These are phyloP conservation scores for Stemphylium lycopersici DNA, from an alignment of 2,329 filamentous ascomycete species.

Conservation along the genomic window DNA sequence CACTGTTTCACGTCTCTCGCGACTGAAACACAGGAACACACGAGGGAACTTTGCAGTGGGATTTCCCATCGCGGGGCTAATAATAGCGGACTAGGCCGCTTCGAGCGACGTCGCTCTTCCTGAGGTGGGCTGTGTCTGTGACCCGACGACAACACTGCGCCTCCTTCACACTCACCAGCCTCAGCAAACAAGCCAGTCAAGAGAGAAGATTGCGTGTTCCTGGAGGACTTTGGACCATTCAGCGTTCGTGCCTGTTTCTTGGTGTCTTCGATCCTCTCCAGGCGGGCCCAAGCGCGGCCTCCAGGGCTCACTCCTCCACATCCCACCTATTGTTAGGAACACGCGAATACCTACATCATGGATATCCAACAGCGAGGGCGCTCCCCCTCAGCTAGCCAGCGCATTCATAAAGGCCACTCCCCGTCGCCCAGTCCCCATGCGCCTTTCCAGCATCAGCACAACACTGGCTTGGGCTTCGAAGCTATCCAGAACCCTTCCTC, in stretches of 20 bases:
- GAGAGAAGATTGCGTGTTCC: slow-evolving; percentile 25
- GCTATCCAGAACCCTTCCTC: slow-evolving; percentile 52
- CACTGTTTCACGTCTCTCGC: slow-evolving; percentile 24
- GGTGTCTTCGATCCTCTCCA: slow-evolving; percentile 12
- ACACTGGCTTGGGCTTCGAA: slow-evolving; percentile 57
- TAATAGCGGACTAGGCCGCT: slow-evolving; percentile 17
- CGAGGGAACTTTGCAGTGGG: slow-evolving; percentile 15
- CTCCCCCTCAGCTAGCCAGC: slow-evolving; percentile 65
- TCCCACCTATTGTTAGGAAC: slow-evolving; percentile 39
- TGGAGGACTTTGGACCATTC: slow-evolving; percentile 31
- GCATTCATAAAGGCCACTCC: slow-evolving; percentile 70
- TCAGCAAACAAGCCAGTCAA: slow-evolving; percentile 26
- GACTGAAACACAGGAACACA: slow-evolving; percentile 32
- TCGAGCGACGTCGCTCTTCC: slow-evolving; percentile 19
- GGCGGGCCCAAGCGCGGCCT: slow-evolving; percentile 29
- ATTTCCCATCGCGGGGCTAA: slow-evolving; percentile 14
- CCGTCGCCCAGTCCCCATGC: slow-evolving; percentile 67
- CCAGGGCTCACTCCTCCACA: slow-evolving; percentile 20
- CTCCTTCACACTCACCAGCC: slow-evolving; percentile 38
- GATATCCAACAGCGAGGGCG: slow-evolving; percentile 61
- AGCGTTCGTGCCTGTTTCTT: slow-evolving; percentile 18
- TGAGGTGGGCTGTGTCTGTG: slow-evolving; percentile 18
- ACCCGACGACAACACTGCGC: slow-evolving; percentile 29
- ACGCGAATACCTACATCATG: slow-evolving; percentile 56
- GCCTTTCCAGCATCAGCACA: slow-evolving; percentile 59